Conservation (phyloP, 345 rosid genomes). For the Arabis hirsuta region DNA sequence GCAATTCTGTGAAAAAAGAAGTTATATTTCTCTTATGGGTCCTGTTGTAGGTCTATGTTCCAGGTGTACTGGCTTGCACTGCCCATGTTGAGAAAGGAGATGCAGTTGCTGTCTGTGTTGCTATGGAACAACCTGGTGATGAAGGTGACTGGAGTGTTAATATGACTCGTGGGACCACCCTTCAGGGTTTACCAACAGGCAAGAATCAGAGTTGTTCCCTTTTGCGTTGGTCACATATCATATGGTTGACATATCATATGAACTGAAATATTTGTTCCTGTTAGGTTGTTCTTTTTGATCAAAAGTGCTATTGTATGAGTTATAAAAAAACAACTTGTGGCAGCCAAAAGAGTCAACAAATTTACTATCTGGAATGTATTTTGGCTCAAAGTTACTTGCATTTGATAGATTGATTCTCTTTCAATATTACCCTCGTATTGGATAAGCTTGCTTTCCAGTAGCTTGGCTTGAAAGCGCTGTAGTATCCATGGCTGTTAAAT, state of each 20-base stretch:
- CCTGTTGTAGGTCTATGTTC: constrained; percentile 78
- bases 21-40: constrained; percentile 30
- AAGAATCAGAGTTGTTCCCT: constrained; percentile 38
- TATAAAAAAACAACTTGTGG: not conserved
- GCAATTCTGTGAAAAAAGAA: not conserved
- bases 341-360: constrained; percentile 5
- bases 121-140: constrained; percentile 69
- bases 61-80: constrained; percentile 96
- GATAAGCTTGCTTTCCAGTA: constrained; percentile 1
- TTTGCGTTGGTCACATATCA: constrained; percentile 28
- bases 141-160: constrained; percentile 79
- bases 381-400: not conserved
- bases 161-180: constrained; percentile 90
- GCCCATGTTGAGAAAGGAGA: constrained; percentile 98
- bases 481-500: not conserved
- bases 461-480: not conserved
- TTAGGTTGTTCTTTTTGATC: not conserved
- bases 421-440: not conserved
- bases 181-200: constrained; percentile 81
- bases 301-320: not conserved
- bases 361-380: not conserved
- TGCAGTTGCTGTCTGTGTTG: constrained; percentile 92
- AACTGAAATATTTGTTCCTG: not conserved
- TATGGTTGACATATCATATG: constrained; percentile 1
- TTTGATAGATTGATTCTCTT: not conserved